Percentiles rank a stretch among this genome's conserved stretches.
These are phyloP conservation scores for Fusarium zealandicum DNA, from an alignment of 2,329 filamentous ascomycete species.

Conservation along the genomic window DNA sequence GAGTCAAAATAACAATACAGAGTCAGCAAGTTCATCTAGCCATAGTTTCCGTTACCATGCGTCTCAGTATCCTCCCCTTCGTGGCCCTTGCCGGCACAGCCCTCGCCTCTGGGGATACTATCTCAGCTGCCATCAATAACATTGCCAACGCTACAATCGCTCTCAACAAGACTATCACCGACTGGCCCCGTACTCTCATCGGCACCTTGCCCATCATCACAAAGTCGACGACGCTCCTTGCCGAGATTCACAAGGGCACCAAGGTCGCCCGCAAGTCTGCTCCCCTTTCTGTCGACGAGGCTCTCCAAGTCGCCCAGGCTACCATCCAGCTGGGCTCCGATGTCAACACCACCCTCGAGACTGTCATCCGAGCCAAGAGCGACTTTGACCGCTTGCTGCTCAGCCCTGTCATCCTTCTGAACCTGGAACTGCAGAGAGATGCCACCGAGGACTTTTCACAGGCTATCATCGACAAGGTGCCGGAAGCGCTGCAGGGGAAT, in stretches of 20 bases:
- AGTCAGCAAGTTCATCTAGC: constrained; percentile 15
- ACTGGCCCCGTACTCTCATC: constrained; percentile 50
- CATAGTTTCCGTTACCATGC: constrained; percentile 32
- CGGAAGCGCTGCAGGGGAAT: constrained; percentile 41
- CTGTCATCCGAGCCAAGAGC: constrained; percentile 50
- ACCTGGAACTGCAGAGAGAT: constrained; percentile 50
- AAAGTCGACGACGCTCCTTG: constrained; percentile 50
- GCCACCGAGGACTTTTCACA: constrained; percentile 50
- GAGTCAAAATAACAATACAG: constrained; percentile 4
- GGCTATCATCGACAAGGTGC: constrained; percentile 52
- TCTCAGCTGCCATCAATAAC: constrained; percentile 46
- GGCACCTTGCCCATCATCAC: constrained; percentile 51
- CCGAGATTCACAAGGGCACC: constrained; percentile 50
- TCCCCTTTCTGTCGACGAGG: constrained; percentile 49
- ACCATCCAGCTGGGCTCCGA: constrained; percentile 46
- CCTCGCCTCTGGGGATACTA: constrained; percentile 46
- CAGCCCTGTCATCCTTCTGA: constrained; percentile 52
- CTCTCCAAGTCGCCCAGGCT: constrained; percentile 49
- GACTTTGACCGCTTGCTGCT: constrained; percentile 55
- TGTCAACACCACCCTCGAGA: constrained; percentile 50
- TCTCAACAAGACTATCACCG: constrained; percentile 46
- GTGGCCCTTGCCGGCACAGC: constrained; percentile 34
- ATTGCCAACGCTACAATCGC: constrained; percentile 45
- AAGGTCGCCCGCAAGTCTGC: constrained; percentile 47
- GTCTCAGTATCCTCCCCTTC: constrained; percentile 36